Conservation (phyloP, 768 basidiomycete species). For the Naganishia kalamii region DNA sequence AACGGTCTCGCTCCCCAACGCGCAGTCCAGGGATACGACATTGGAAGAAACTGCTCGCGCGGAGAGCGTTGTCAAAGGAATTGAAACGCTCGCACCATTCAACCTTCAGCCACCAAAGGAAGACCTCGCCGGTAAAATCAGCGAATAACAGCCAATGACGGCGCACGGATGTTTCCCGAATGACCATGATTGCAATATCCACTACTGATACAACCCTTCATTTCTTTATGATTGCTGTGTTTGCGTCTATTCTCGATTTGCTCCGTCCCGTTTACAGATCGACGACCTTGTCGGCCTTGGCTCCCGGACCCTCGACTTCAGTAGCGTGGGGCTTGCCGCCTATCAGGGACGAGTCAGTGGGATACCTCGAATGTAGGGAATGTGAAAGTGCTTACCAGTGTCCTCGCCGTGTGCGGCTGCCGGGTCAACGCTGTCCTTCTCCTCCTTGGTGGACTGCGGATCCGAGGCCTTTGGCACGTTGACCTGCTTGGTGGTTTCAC, state of each 20-base stretch:
- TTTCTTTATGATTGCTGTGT: background rate
- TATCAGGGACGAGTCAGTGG: background rate
- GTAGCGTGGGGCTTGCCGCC: slow-evolving; percentile 17
- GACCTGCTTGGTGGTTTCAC: slow-evolving; percentile 16
- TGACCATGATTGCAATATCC: background rate
- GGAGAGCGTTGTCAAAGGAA: background rate
- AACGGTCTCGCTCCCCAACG: no score
- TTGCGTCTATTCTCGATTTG: background rate
- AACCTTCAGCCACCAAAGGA: no score
- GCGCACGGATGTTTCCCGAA: background rate
- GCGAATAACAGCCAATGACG: background rate
- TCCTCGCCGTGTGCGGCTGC: slow-evolving; percentile 7
- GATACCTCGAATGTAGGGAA: background rate
- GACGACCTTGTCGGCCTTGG: slow-evolving; percentile 18
- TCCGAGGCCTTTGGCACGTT: slow-evolving; percentile 21
- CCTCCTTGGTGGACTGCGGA: background rate
- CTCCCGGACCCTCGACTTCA: background rate
- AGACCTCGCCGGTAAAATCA: no score
- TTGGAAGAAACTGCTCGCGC: background rate
- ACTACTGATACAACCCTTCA: background rate
- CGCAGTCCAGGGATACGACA: background rate
- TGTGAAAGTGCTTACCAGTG: background rate
- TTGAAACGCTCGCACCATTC: no score
- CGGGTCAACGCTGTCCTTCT: slow-evolving; percentile 11
- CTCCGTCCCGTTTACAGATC: background rate